Base-by-base conservation (phyloP, 1,284 basidiomycete species). In the Rhodotorula sp. region DNA sequence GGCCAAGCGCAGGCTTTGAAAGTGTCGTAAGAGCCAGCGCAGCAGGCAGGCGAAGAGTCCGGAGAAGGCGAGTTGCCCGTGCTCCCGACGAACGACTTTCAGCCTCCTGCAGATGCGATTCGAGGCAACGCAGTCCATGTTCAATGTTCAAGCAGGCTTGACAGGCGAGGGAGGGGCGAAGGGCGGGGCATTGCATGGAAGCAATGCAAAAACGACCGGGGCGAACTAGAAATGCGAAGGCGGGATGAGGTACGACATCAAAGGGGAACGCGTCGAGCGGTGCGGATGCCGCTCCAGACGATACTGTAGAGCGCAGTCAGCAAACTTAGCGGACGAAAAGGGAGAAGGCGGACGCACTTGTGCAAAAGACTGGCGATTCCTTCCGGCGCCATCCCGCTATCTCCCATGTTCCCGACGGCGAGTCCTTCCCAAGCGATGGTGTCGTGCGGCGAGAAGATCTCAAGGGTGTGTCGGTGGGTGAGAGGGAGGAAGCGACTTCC, bases 231-330 rank as follows among this genome's bases (percentile, higher is more conserved):
- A 58, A 58, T 30, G 39, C 49, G 49, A 44, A 52, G 15, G 36
- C 29, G 10, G 15, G 27, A 32, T 22, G 39, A 15, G 20, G 13
- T 52, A 39, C n/a, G 34, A 39, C 34, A 52, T 70, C 59, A 76
- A 22, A 62, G 47, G 0, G 75, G 75, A 5, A 76, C 53, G n/a
- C 75, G 54, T 7, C 73, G 62, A 59, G 68, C 59, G 47, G 56
- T 66, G 19, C 69, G 52, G 24, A 76, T 66, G 48, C 75, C 71
- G 46, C 54, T 66, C 71, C 67, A 76, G 47, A 72, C 59, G 36
- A 72, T 30, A 19, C 74, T 76, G 59, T 24, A 27, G 9, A 30
- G 47, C 36, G 20, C 36, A 20, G 20, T 56, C 2, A 63, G 60
- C 30, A 20, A 27, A 20, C 4, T 1, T 24, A 7, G 0, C 15